A percentile compares a stretch with the other conserved stretches of the same genome.
Conservation (phyloP, 2,329 filamentous ascomycete species). For the Intubia oerlemansii region DNA sequence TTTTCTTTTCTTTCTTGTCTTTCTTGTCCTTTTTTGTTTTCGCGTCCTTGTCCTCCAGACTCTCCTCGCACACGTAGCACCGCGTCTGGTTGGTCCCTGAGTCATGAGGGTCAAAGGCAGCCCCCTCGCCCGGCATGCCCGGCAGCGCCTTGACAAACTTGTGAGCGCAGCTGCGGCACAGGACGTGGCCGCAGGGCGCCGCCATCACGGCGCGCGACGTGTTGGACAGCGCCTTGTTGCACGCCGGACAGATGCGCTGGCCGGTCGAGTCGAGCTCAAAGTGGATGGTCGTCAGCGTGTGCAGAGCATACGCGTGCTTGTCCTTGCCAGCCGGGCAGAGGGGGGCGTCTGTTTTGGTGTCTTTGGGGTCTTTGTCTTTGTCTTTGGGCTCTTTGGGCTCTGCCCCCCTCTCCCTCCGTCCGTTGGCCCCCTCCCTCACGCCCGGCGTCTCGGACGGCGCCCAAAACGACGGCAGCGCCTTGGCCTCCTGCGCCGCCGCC, state of each 20-base stretch:
- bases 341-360: slow-evolving; percentile 11
- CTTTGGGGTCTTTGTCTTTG: no score
- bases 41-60: slow-evolving; percentile 33
- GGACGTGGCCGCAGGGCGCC: slow-evolving; percentile 77
- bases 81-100: slow-evolving; percentile 21
- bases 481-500: slow-evolving; percentile 39
- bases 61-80: slow-evolving; percentile 76
- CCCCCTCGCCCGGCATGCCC: not conserved
- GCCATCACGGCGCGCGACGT: slow-evolving; percentile 62
- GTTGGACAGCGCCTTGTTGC: slow-evolving; percentile 65
- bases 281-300: slow-evolving; percentile 51
- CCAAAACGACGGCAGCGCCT: slow-evolving; percentile 69
- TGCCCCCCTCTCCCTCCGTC: no score
- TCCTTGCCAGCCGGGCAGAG: slow-evolving; percentile 5
- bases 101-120: slow-evolving; percentile 34
- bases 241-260: slow-evolving; percentile 52
- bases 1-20: slow-evolving; percentile 20
- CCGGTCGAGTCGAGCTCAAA: slow-evolving; percentile 31
- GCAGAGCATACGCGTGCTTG: slow-evolving; percentile 47
- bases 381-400: no score
- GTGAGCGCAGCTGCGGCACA: slow-evolving; percentile 67
- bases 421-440: no score
- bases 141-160: slow-evolving; percentile 51
- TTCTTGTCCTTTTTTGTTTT: slow-evolving; percentile 17
- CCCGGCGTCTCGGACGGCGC: slow-evolving; percentile 62